Evolutionary conservation across 139 green algal species (phyloP).

Genomic region (Astrephomene gubernaculifera): DNA sequence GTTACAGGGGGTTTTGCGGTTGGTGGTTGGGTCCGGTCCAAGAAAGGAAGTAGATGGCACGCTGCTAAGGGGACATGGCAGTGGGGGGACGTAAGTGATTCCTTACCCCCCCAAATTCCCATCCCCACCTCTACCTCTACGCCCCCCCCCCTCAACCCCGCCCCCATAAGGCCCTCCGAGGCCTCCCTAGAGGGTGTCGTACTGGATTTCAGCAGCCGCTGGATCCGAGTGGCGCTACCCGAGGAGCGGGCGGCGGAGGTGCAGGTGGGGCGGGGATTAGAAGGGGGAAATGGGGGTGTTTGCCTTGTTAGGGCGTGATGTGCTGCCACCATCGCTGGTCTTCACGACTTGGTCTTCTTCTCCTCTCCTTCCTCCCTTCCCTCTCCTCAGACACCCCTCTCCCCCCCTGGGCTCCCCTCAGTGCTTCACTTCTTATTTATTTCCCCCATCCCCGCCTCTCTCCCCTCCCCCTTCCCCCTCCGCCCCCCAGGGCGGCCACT

Average conservation of each 20-base stretch:
- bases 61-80: neutral
- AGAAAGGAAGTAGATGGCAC: too few species aligned
- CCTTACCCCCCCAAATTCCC: neutral
- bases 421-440: too few species aligned
- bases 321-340: too few species aligned
- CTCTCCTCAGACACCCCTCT: too few species aligned
- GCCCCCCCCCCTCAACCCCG: neutral
- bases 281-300: too few species aligned
- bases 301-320: too few species aligned
- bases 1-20: neutral
- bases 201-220: slow-evolving; percentile 62
- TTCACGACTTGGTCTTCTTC: too few species aligned
- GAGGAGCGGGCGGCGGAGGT: slow-evolving; percentile 12
- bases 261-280: slow-evolving; percentile 25
- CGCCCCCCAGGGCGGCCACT: slow-evolving; percentile 45
- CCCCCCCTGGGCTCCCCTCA: too few species aligned
- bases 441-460: too few species aligned
- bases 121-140: neutral
- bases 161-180: slow-evolving; percentile 20
- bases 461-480: neutral
- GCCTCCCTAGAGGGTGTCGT: slow-evolving; percentile 57
- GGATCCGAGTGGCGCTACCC: slow-evolving; percentile 63
- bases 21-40: neutral
- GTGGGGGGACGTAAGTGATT: neutral
- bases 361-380: too few species aligned